Base-by-base conservation (phyloP, 441 rosid genomes). In the Populus hybrid region DNA sequence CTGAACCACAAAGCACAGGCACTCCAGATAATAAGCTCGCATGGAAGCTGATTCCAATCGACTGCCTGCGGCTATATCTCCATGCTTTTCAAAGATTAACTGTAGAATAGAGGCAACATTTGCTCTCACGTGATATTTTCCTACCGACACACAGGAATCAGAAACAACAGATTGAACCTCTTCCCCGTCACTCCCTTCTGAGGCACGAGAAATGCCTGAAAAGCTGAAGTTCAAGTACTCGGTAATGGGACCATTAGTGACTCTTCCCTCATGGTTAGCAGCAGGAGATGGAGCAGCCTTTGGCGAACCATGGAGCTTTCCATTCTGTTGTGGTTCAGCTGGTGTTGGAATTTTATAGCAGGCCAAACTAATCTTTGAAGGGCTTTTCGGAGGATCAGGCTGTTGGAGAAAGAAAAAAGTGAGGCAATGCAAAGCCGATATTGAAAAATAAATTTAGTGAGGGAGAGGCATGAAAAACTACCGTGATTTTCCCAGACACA, bases 1-100 rank as follows among this genome's bases (percentile, higher is more conserved):
- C 83, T 89, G 91, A 80, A 90, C 86, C 76, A 90, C 88, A 21
- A 87, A 75, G 80, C 97, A 93, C 38, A 93, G 72, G 72, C 94
- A 88, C 80, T 91, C 94, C 30, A 93, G 72, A 87, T 89, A 91
- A 61, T 89, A 81, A 0, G 91, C 82, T 0, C 87, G 87, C 91
- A 93, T 84, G 0, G 92, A 88, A 14, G 82, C 85, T 14, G 97
- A 93, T 79, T 88, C 89, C 74, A 93, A 82, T 70, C 57, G 81
- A 73, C 90, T 90, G 80, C 85, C 84, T 64, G 83, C 85, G 2
- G 94, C 94, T 77, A 93, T 88, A 73, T 93, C 97, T 67, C 96
- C 96, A 5, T 91, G 86, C 70, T 87, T 90, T 2, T 83, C 84
- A 2, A 91, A 75, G 78, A 93, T 87, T 50, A 82, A 77, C 71